Percentiles rank a stretch among this genome's conserved stretches.
Conservation (phyloP, 768 basidiomycete genomes). For the Erythrobasidium yunnanense region DNA sequence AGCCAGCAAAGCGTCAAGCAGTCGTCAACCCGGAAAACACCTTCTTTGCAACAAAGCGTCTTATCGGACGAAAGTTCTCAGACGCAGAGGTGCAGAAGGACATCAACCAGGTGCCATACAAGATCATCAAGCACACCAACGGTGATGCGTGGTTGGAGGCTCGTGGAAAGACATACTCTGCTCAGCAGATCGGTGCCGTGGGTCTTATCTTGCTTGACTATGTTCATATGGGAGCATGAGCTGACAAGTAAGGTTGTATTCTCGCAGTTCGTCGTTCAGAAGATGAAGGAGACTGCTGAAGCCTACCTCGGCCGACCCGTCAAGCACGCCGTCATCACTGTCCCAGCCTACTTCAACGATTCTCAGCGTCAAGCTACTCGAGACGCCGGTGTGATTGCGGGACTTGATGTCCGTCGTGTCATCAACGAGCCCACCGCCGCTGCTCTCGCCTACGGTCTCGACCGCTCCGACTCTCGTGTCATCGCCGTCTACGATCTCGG, state of each 20-base stretch:
- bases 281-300: constrained; percentile 95
- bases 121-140: constrained; percentile 50
- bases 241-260: too few relatives aligned
- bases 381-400: constrained; percentile 93
- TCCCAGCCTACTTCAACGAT: constrained; percentile 98
- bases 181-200: constrained; percentile 45
- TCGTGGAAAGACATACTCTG: constrained; percentile 64
- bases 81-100: constrained; percentile 92
- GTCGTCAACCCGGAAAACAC: constrained; percentile 82
- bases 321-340: constrained; percentile 90
- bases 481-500: constrained; percentile 98
- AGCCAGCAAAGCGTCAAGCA: constrained; percentile 93
- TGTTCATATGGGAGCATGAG: background rate
- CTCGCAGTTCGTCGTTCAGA: constrained; percentile 46
- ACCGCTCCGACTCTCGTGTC: constrained; percentile 62
- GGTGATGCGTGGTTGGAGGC: constrained; percentile 61
- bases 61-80: constrained; percentile 83
- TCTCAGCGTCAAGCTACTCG: constrained; percentile 98
- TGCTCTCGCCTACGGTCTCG: constrained; percentile 93
- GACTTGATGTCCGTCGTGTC: constrained; percentile 91
- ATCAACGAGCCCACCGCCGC: constrained; percentile 99
- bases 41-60: constrained; percentile 52
- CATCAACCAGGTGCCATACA: constrained; percentile 49
- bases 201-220: background rate
- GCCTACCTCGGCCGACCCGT: constrained; percentile 83